Percentiles rank a stretch among this genome's conserved stretches.
These are phyloP conservation scores for Clavariopsis aquatica DNA, from an alignment of 495 filamentous ascomycete species.

Conservation along the genomic window DNA sequence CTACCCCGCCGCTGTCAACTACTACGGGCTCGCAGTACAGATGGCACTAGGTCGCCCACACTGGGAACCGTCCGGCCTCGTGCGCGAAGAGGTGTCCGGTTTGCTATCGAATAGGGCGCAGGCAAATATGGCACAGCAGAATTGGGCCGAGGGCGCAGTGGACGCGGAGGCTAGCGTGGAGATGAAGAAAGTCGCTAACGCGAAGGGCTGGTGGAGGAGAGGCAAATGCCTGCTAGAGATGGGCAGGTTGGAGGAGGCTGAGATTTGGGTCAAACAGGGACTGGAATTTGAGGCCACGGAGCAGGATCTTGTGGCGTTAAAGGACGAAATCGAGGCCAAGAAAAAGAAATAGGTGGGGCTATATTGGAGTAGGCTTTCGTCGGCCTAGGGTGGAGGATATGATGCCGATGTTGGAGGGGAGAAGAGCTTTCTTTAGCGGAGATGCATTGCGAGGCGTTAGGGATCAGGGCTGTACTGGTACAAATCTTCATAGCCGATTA, in stretches of 20 bases:
- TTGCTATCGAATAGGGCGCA: constrained; percentile 88
- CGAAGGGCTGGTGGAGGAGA: constrained; percentile 90
- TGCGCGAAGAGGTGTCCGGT: constrained; percentile 76
- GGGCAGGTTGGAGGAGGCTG: constrained; percentile 80
- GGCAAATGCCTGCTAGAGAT: constrained; percentile 86
- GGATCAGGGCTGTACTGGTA: neutral
- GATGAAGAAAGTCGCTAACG: constrained; percentile 79
- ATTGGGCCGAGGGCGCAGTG: constrained; percentile 77
- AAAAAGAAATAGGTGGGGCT: constrained; percentile 16
- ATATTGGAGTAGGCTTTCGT: too few species aligned
- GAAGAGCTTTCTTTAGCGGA: neutral
- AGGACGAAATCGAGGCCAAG: constrained; percentile 65
- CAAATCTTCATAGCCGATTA: neutral
- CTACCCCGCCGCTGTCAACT: constrained; percentile 71
- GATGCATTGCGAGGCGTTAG: constrained; percentile 30
- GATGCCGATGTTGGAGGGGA: too few species aligned
- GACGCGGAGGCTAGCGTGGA: constrained; percentile 92
- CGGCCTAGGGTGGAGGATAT: too few species aligned
- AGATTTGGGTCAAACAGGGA: constrained; percentile 67
- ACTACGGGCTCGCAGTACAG: constrained; percentile 80
- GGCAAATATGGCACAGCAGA: constrained; percentile 75
- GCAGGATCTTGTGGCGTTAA: constrained; percentile 65
- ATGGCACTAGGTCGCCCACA: constrained; percentile 80
- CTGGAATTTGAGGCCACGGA: constrained; percentile 82
- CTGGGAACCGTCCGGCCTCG: constrained; percentile 83